phyloP scores from a whole-genome alignment of 768 basidiomycete genomes.

The Collybiopsis confluens region DNA sequence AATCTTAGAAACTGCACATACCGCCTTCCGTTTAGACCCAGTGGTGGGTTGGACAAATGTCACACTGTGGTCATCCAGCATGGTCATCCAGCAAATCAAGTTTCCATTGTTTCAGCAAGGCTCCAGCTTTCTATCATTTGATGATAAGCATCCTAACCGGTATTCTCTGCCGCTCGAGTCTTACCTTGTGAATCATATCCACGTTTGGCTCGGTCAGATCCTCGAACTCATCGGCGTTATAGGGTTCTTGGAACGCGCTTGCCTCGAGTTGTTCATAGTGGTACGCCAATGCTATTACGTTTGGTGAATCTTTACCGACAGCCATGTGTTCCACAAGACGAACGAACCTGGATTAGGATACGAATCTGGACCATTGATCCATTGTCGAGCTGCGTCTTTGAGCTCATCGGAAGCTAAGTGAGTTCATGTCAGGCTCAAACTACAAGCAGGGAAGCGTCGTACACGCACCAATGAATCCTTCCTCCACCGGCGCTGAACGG shows the following conservation, averaged over 20 bases:
- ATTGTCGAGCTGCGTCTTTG: conserved; percentile 60
- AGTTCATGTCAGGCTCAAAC: not conserved
- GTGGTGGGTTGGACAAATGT: conserved; percentile 40
- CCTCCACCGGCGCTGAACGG: conserved; percentile 69
- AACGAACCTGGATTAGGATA: conserved; percentile 85
- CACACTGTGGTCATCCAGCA: conserved; percentile 64
- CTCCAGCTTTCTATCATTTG: conserved; percentile 54
- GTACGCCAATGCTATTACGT: conserved; percentile 63
- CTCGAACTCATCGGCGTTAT: conserved; percentile 69
- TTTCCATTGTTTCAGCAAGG: conserved; percentile 70
- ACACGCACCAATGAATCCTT: conserved; percentile 55
- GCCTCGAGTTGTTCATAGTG: conserved; percentile 91
- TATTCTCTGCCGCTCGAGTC: too few species aligned
- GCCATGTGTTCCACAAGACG: not conserved
- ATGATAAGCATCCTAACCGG: too few species aligned
- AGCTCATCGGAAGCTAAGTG: conserved; percentile 61
- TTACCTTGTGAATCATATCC: conserved; percentile 75
- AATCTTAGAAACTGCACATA: conserved; percentile 29
- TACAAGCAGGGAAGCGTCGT: not conserved
- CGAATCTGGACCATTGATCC: conserved; percentile 82
- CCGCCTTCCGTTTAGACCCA: conserved; percentile 70
- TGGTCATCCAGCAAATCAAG: conserved; percentile 44
- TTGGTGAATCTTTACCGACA: not conserved
- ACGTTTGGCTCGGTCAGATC: conserved; percentile 80
- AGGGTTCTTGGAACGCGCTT: conserved; percentile 88